These are phyloP conservation scores for Citrus reticulata DNA, from an alignment of 345 rosid genomes.

Conservation along the genomic window DNA sequence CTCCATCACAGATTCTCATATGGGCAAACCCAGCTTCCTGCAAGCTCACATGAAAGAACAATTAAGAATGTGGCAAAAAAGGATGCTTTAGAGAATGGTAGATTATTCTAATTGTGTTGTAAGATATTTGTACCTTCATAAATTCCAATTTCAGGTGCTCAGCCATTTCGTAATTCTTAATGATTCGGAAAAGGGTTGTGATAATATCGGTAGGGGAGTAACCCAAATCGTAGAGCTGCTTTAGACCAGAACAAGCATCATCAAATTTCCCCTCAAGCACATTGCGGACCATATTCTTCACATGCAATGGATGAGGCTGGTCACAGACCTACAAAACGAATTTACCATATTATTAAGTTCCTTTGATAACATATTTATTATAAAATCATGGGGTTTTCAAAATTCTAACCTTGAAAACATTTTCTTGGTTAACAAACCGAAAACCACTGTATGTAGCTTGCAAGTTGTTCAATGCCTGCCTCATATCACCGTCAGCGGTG, in stretches of 20 bases:
- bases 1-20: slow-evolving; percentile 95
- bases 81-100: neutral
- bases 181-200: slow-evolving; percentile 87
- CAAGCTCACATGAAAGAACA: slow-evolving; percentile 6
- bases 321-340: slow-evolving; percentile 70
- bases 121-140: slow-evolving; percentile 62
- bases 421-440: slow-evolving; percentile 88
- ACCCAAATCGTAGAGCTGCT: slow-evolving; percentile 88
- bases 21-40: slow-evolving; percentile 98
- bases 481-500: slow-evolving; percentile 99
- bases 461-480: slow-evolving; percentile 94
- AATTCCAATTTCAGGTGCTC: slow-evolving; percentile 91
- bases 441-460: slow-evolving; percentile 96
- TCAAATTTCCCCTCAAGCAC: slow-evolving; percentile 87
- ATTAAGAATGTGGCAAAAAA: neutral
- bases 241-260: slow-evolving; percentile 79
- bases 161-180: slow-evolving; percentile 88
- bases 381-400: neutral
- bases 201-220: slow-evolving; percentile 97
- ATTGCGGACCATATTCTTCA: slow-evolving; percentile 80
- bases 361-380: neutral
- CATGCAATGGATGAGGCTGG: slow-evolving; percentile 97
- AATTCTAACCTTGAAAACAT: slow-evolving; percentile 83
- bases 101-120: neutral
- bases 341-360: neutral